Conservation (phyloP, 2,329 filamentous ascomycete genomes). For the Arthroderma uncinatum region DNA sequence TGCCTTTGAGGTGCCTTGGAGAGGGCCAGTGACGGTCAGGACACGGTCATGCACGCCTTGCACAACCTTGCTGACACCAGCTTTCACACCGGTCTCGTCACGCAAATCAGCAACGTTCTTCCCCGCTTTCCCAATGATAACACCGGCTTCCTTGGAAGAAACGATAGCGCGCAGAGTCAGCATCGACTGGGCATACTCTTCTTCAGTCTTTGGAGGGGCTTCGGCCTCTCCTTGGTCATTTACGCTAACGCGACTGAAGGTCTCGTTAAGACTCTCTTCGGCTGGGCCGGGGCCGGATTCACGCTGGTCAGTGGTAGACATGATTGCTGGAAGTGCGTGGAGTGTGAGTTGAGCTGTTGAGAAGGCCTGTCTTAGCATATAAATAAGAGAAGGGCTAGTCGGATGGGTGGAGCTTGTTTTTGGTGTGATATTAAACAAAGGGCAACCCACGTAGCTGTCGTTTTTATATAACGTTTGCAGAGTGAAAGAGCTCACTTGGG, state of each 20-base stretch:
- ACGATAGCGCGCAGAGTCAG: slow-evolving; percentile 94
- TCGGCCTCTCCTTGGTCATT: slow-evolving; percentile 59
- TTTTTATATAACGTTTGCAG: not conserved
- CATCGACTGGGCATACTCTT: slow-evolving; percentile 88
- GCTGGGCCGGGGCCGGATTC: slow-evolving; percentile 44
- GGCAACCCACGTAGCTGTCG: not conserved
- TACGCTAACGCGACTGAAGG: slow-evolving; percentile 55
- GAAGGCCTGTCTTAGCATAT: not conserved
- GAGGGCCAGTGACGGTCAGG: slow-evolving; percentile 81
- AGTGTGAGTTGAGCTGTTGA: not conserved
- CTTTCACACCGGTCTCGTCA: slow-evolving; percentile 95
- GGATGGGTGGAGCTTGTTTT: not conserved
- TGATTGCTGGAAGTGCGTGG: slow-evolving; percentile 25
- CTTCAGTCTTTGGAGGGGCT: slow-evolving; percentile 77
- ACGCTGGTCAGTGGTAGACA: slow-evolving; percentile 48
- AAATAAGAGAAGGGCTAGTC: not conserved
- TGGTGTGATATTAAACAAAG: not conserved
- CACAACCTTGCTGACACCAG: slow-evolving; percentile 96
- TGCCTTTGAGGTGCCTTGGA: slow-evolving; percentile 79
- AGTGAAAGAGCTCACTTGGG: not conserved
- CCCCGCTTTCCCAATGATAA: slow-evolving; percentile 97
- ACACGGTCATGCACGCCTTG: slow-evolving; percentile 96
- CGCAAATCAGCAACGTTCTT: slow-evolving; percentile 96
- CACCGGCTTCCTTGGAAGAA: slow-evolving; percentile 95
- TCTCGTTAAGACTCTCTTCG: slow-evolving; percentile 51